Base-by-base conservation (phyloP, 805 yeast species). In the Barnettozyma botsteinii region DNA sequence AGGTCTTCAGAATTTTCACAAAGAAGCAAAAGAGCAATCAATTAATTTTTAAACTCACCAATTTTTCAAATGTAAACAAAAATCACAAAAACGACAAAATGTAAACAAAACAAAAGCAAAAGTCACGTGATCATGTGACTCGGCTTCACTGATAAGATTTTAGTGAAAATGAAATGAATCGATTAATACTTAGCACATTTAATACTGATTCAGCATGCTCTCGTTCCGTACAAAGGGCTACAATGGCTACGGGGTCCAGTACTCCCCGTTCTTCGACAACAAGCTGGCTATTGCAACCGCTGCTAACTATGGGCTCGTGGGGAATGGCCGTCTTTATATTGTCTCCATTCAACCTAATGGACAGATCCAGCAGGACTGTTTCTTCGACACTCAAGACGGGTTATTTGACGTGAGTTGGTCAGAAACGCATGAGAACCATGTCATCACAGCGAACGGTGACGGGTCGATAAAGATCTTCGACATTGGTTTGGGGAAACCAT, bases 311-410 rank as follows among this genome's bases (percentile, higher is more conserved):
- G 98, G 98, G 2, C 66, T 91, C 5, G 96, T 88, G 4, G 98
- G 98, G 3, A 91, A 91, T 60, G 98, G 98, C 6, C 73, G 85
- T 50, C 65, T 91, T 22, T 81, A 67, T 50, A 68, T 91, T 1
- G 65, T 91, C 19, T 78, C 77, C 35, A 84, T 91, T 34, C 75
- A 72, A 38, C 75, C 77, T 18, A 64, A 69, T 45, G 98, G 98
- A 1, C 52, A 49, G n/a, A 69, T 86, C 14, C 52, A 54, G 5
- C 72, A 71, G 29, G 77, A 75, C 33, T 62, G 70, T 5, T 59
- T 73, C 13, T 91, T 85, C 66, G 87, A 87, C 45, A 91, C 98
- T 0, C 97, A 91, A 60, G 98, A 91, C 62, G 95, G 96, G 6
- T 66, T 89, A 14, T 88, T 85, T 53, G 94, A 85, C 53, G 64